Conservation (phyloP, 1,284 basidiomycete species). For the Schizophyllum commune region DNA sequence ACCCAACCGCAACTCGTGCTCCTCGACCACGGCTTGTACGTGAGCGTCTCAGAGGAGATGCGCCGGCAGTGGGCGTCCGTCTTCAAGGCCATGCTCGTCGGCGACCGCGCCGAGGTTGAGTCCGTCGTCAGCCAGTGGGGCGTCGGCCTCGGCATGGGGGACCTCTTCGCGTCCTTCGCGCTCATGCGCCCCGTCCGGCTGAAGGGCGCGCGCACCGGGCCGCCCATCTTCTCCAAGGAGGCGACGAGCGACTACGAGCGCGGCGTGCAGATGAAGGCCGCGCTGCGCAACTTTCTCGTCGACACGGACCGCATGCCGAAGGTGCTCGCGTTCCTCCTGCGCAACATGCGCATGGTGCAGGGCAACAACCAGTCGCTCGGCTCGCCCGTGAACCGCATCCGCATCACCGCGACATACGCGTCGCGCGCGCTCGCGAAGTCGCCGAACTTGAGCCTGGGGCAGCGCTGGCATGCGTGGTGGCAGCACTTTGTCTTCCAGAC, state of each 20-base stretch:
- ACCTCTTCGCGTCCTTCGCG: constrained; percentile 72
- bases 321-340: constrained; percentile 74
- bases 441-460: constrained; percentile 27
- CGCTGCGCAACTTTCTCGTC: constrained; percentile 48
- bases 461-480: constrained; percentile 40
- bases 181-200: constrained; percentile 53
- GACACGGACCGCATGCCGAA: constrained; percentile 68
- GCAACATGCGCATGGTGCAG: constrained; percentile 79
- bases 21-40: constrained; percentile 86
- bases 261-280: constrained; percentile 58
- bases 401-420: constrained; percentile 72
- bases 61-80: constrained; percentile 68
- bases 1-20: constrained; percentile 73
- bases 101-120: constrained; percentile 60
- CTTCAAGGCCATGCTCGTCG: constrained; percentile 72
- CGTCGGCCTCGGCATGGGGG: constrained; percentile 54
- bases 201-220: constrained; percentile 9
- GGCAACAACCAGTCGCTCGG: constrained; percentile 75
- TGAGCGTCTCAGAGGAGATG: constrained; percentile 57
- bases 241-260: constrained; percentile 48
- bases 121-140: constrained; percentile 69
- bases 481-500: constrained; percentile 45
- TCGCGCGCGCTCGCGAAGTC: constrained; percentile 44
- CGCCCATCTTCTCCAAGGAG: constrained; percentile 17
- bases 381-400: constrained; percentile 81